Percentiles rank a stretch among this genome's conserved stretches.
Evolutionary conservation across 163 green algal species (phyloP).

Genomic region (Coccomyxa subellipsoidea): DNA sequence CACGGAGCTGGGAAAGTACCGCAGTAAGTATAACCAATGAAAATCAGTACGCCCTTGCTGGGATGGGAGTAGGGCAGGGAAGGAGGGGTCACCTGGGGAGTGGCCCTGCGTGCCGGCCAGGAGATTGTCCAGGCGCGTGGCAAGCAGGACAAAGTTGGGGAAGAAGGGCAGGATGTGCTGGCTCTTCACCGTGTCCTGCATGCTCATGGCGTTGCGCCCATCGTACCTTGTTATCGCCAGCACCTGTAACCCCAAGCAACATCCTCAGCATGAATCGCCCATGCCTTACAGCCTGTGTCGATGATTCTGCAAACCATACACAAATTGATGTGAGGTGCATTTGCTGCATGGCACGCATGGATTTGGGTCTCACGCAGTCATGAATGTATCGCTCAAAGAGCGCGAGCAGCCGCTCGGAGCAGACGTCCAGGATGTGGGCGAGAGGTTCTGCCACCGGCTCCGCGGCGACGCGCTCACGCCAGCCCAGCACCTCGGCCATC

Average conservation of each 20-base stretch:
- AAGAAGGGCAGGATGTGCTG: slow-evolving; percentile 62
- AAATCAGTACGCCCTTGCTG: not conserved
- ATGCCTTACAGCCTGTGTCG: not conserved
- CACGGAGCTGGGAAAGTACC: no score
- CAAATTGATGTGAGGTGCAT: not conserved
- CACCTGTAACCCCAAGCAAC: no score
- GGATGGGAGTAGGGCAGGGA: not conserved
- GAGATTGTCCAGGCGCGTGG: slow-evolving; percentile 37
- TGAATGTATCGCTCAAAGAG: slow-evolving; percentile 28
- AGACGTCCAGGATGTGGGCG: slow-evolving; percentile 27
- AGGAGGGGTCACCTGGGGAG: not conserved
- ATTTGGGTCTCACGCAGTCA: slow-evolving; percentile 10
- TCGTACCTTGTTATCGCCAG: slow-evolving; percentile 32
- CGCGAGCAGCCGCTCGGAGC: slow-evolving; percentile 29
- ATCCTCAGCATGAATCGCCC: no score
- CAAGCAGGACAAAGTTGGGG: slow-evolving; percentile 43
- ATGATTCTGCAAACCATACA: not conserved
- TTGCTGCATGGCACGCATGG: not conserved
- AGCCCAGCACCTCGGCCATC: slow-evolving; percentile 35
- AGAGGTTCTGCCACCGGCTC: slow-evolving; percentile 21
- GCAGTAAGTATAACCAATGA: no score
- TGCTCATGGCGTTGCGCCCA: slow-evolving; percentile 17
- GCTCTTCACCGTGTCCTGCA: slow-evolving; percentile 33
- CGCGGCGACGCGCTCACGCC: slow-evolving; percentile 18
- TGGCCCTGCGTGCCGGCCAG: slow-evolving; percentile 11